Conservation (phyloP, 345 rosid species). For the Luvunga scandens region DNA sequence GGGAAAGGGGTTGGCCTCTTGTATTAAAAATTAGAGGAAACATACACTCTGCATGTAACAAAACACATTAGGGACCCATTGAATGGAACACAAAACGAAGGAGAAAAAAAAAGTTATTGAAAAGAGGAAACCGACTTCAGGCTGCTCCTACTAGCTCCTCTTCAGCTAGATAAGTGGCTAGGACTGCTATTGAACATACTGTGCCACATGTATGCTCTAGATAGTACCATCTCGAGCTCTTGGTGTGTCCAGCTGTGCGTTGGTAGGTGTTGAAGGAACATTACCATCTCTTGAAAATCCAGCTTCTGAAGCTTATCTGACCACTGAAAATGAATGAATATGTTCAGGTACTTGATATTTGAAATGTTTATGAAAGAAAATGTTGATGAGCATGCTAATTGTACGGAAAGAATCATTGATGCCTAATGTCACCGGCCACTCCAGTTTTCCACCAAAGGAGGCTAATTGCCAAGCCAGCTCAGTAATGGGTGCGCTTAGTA, state of each 20-base stretch:
- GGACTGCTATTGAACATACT: slow-evolving; percentile 87
- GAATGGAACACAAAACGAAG: neutral
- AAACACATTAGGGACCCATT: neutral
- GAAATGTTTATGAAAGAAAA: neutral
- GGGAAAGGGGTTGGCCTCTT: slow-evolving; percentile 2
- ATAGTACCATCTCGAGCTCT: slow-evolving; percentile 92
- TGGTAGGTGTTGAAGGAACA: slow-evolving; percentile 97
- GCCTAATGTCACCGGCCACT: too few relatives aligned
- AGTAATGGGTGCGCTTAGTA: too few relatives aligned
- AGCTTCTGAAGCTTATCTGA: slow-evolving; percentile 83
- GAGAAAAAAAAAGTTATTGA: neutral
- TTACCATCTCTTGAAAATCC: slow-evolving; percentile 97
- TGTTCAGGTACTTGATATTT: neutral
- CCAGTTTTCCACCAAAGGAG: too few relatives aligned
- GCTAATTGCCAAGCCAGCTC: too few relatives aligned
- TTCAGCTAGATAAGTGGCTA: slow-evolving; percentile 57
- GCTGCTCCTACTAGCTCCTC: neutral
- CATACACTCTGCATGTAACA: slow-evolving; percentile 1
- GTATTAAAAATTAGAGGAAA: neutral
- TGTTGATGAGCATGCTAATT: neutral
- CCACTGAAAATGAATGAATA: slow-evolving; percentile 51
- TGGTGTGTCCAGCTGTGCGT: slow-evolving; percentile 81
- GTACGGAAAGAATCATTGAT: neutral
- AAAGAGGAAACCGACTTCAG: neutral
- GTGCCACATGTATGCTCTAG: slow-evolving; percentile 89